phyloP scores from a whole-genome alignment of 2,329 filamentous ascomycete species.

The Penicillium hesseltinei region DNA sequence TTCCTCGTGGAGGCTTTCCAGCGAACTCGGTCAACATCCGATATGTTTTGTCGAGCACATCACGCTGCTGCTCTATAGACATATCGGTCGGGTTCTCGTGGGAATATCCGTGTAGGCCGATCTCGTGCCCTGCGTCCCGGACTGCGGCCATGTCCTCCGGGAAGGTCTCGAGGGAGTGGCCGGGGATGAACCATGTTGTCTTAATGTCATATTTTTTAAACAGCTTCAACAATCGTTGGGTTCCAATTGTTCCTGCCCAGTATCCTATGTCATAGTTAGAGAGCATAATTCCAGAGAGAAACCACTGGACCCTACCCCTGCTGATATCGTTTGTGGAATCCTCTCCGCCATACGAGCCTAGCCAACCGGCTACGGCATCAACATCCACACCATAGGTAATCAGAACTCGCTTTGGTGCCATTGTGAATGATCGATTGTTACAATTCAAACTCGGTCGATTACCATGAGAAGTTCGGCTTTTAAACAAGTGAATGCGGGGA shows the following conservation, averaged over 20 bases:
- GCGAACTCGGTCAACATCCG: slow-evolving; percentile 71
- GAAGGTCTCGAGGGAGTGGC: slow-evolving; percentile 64
- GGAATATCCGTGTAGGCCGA: slow-evolving; percentile 68
- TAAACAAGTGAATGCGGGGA: slow-evolving; percentile 15
- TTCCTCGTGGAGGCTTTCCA: slow-evolving; percentile 70
- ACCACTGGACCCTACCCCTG: slow-evolving; percentile 20
- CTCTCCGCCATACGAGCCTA: slow-evolving; percentile 35
- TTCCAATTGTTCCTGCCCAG: slow-evolving; percentile 67
- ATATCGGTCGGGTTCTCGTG: slow-evolving; percentile 64
- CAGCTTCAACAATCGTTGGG: slow-evolving; percentile 64
- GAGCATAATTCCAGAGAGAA: background rate
- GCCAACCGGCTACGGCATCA: slow-evolving; percentile 35
- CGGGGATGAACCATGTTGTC: slow-evolving; percentile 64
- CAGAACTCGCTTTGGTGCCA: slow-evolving; percentile 29
- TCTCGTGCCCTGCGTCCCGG: slow-evolving; percentile 45
- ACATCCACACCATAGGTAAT: slow-evolving; percentile 35
- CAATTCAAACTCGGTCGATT: too few species aligned
- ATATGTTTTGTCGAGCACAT: slow-evolving; percentile 75
- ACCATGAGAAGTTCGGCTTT: background rate
- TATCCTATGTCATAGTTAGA: slow-evolving; percentile 44
- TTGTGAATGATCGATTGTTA: background rate
- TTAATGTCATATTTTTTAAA: slow-evolving; percentile 72
- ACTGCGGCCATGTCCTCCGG: slow-evolving; percentile 58
- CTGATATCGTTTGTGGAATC: slow-evolving; percentile 35
- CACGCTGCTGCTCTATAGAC: slow-evolving; percentile 71